Evolutionary conservation across 208 protist genomes (phyloP).

Genomic region (Acanthamoeba triangularis): DNA sequence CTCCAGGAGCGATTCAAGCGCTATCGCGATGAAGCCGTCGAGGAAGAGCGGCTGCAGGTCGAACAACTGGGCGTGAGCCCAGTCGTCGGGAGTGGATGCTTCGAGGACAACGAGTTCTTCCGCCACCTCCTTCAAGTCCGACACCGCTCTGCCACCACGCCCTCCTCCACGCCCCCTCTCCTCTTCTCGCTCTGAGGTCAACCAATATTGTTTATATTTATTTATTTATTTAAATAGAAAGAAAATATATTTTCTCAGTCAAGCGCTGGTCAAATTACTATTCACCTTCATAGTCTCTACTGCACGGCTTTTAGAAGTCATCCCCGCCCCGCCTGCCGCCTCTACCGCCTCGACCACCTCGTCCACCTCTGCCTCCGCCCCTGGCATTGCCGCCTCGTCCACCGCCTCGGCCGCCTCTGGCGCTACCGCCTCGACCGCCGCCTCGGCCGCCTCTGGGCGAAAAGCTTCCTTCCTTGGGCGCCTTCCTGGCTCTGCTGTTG

Average conservation of each 20-base stretch:
- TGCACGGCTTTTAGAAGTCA: no score
- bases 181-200: conserved; percentile 44
- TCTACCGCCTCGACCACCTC: no score
- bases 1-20: conserved; percentile 16
- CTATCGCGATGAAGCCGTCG: background rate
- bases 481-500: background rate
- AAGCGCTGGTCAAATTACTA: no score
- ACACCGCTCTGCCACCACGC: conserved; percentile 1
- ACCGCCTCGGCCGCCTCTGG: no score
- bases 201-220: no score
- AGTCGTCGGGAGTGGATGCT: conserved; percentile 32
- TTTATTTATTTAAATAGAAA: background rate
- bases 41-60: background rate
- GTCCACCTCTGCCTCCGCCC: no score
- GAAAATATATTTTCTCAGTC: no score
- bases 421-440: no score
- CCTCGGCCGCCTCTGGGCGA: background rate
- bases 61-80: background rate
- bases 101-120: conserved; percentile 69
- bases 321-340: no score
- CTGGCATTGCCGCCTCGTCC: no score
- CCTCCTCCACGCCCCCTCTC: background rate
- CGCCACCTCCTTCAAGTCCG: conserved; percentile 16
- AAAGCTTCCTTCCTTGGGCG: background rate
- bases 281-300: background rate